Evolutionary conservation across 768 basidiomycete species (phyloP).

Genomic region (Trametes meyenii): DNA sequence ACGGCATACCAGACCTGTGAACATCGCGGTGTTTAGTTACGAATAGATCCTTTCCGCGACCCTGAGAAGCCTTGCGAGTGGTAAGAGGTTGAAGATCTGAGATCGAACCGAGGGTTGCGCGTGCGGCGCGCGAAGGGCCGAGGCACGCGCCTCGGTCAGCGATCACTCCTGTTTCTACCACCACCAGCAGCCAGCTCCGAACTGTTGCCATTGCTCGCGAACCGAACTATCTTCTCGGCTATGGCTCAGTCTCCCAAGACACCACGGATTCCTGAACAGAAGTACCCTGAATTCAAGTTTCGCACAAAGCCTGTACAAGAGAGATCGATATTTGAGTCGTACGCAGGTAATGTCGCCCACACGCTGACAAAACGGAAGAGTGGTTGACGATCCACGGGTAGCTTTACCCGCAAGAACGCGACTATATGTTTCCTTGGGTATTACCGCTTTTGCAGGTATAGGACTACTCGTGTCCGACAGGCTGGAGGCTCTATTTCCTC

Average conservation of each 20-base stretch:
- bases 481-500: constrained; percentile 33
- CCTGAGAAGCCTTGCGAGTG: too few species aligned
- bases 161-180: neutral
- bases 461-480: constrained; percentile 36
- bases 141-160: neutral
- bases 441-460: constrained; percentile 35
- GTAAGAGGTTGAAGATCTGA: constrained; percentile 3
- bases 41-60: neutral
- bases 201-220: neutral
- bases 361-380: neutral
- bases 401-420: constrained; percentile 39
- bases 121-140: neutral
- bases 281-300: constrained; percentile 22
- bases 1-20: constrained; percentile 73
- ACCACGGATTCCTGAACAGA: neutral
- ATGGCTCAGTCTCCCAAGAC: constrained; percentile 17
- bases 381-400: constrained; percentile 3
- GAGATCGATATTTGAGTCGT: constrained; percentile 31
- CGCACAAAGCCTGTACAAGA: constrained; percentile 28
- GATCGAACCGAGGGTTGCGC: neutral
- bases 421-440: constrained; percentile 35
- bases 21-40: constrained; percentile 47
- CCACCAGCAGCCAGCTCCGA: constrained; percentile 3
- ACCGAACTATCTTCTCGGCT: neutral
- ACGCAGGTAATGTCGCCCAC: constrained; percentile 25